These are phyloP conservation scores for Scenedesmus sp. DNA, from an alignment of 163 green algal genomes.

Conservation along the genomic window DNA sequence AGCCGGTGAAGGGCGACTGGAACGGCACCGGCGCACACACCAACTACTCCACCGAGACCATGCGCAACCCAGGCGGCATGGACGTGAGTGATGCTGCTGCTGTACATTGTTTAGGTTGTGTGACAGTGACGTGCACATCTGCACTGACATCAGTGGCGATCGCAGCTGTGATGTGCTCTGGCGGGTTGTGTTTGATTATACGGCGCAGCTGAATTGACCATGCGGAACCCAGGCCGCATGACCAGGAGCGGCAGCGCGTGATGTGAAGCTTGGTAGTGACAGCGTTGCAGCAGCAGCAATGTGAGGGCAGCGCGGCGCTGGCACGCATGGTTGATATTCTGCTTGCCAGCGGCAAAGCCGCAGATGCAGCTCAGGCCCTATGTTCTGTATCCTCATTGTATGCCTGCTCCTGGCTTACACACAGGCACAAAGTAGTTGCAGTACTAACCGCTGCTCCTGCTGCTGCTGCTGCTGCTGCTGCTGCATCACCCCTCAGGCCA, in stretches of 20 bases:
- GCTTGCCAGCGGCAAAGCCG: no score
- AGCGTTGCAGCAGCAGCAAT: no score
- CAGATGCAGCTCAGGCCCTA: no score
- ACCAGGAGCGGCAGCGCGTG: no score
- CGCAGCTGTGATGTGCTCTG: not conserved
- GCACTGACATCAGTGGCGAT: not conserved
- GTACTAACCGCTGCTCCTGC: not conserved
- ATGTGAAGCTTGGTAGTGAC: no score
- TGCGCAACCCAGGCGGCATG: conserved; percentile 89
- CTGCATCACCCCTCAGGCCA: conserved; percentile 57
- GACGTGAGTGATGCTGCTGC: conserved; percentile 7
- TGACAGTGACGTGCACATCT: not conserved
- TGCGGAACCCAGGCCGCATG: no score
- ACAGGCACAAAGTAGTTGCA: no score
- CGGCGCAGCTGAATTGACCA: no score
- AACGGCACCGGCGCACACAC: conserved; percentile 92
- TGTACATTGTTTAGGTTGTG: not conserved
- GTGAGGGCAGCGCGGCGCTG: not conserved
- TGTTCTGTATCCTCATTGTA: not conserved
- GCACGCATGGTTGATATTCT: not conserved
- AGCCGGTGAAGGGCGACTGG: conserved; percentile 92
- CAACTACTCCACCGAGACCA: conserved; percentile 92
- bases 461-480: not conserved
- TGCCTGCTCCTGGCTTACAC: no score
- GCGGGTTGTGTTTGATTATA: not conserved